Evolutionary conservation across 2,329 filamentous ascomycete genomes (phyloP), one percentile per base, ranked within the genome.

Genomic region (Chaetomium sp.): DNA sequence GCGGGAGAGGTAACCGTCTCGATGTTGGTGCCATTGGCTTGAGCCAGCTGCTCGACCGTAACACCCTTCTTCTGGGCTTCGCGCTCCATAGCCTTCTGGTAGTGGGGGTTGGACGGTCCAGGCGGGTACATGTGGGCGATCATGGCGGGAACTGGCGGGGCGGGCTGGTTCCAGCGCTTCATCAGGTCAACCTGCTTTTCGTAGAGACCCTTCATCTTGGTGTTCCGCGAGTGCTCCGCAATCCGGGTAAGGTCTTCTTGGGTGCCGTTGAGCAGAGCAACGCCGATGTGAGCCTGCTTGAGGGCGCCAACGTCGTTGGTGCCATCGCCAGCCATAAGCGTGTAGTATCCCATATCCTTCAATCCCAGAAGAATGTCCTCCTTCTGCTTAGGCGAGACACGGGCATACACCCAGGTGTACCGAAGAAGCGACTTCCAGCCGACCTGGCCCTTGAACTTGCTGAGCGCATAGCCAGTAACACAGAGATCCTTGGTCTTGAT

Each of bases 201-300:
- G 76, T 99, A 99, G 69, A 99, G 87, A 70, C 97, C 93, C 84
- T 97, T 98, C 91, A 99, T 96, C 83, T 93, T 96, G 49, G 90
- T 96, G 77, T 93, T 96, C 71, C 95, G 90, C 73, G 90, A 89
- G 78, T 99, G 93, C 74, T 98, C 95, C 29, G 91, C 90, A 72
- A 99, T 99, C 76, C 90, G 93, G 63, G 88, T 89, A 61, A 99
- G 85, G 75, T 98, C 95, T 25, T 98, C 91, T 70, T 88, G 90
- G 1, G 93, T 96, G 68, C 95, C 95, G 78, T 99, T 99, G 71
- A 99, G 87, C 57, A 99, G 87, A 25, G 95, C 95, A 68, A 99
- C 91, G 78, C 95, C 95, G 69, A 99, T 93, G 75, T 99, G 95
- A 49, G 95, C 95, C 80, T 99, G 95, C 83, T 99, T 99, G 74